These are phyloP conservation scores for Neonectria ditissima DNA, from an alignment of 2,329 filamentous ascomycete species.

Conservation along the genomic window DNA sequence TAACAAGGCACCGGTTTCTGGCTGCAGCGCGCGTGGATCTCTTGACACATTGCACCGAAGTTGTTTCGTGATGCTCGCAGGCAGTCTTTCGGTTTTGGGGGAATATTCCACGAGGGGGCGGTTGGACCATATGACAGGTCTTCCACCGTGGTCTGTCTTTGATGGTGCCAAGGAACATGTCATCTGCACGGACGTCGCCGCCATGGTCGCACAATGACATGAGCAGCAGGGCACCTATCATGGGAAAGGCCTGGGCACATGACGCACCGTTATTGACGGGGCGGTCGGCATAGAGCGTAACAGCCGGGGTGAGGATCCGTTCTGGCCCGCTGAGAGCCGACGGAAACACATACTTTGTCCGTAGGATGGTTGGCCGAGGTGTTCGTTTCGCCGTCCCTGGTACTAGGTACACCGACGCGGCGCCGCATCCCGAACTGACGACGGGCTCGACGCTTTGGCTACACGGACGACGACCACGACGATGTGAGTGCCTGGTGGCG, in stretches of 20 bases:
- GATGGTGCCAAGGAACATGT: conserved; percentile 37
- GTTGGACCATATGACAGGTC: conserved; percentile 38
- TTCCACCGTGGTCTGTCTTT: conserved; percentile 33
- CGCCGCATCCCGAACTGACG: conserved; percentile 18
- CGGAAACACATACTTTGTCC: background rate
- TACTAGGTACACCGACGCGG: conserved; percentile 17
- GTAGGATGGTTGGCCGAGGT: background rate
- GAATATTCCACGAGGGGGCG: background rate
- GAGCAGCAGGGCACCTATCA: conserved; percentile 18
- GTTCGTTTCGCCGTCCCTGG: conserved; percentile 1
- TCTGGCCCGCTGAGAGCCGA: conserved; percentile 4
- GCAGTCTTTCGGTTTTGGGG: conserved; percentile 2
- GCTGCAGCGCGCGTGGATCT: background rate
- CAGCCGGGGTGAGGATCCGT: conserved; percentile 16
- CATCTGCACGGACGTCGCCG: conserved; percentile 45
- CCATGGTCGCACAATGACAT: conserved; percentile 32
- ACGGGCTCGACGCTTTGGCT: conserved; percentile 6
- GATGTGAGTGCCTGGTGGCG: background rate
- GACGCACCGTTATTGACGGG: conserved; percentile 37
- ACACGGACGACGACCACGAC: conserved; percentile 18
- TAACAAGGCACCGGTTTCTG: background rate
- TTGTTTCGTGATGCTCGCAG: background rate
- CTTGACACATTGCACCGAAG: conserved; percentile 3
- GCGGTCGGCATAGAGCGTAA: conserved; percentile 33
- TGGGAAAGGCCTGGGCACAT: conserved; percentile 32